Evolutionary conservation across 208 protist genomes (phyloP), one percentile per base, ranked within the genome.

Genomic region (Endotrypanum monterogeii): DNA sequence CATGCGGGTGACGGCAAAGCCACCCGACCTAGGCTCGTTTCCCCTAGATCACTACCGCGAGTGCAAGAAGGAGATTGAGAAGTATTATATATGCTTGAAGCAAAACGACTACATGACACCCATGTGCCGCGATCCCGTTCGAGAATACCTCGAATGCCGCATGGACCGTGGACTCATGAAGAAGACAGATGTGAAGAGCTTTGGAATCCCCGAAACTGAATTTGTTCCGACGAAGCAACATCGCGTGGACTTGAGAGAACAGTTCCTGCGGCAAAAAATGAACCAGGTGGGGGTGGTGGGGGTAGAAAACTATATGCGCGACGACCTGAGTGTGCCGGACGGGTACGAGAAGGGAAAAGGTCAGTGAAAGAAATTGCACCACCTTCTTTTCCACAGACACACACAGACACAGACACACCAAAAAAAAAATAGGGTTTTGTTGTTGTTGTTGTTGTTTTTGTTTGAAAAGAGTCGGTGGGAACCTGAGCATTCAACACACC

Each of bases 1-100:
- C 69, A 88, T 80, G 69, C 67, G 80, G 54, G 75, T 96, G 71
- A 73, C 76, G 39, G 83, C 77, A 12, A 93, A 93, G 73, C 80
- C 88, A 37, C 94, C 94, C 14, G 90, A 96, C 71, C 79, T 94
- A 61, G 94, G 94, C 67, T 83, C 90, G 55, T 97, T 97, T 76
- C 94, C 94, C 2, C 86, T 97, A 12, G 94, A 97, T 69, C 91
- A 96, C 80, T 94, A 94, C 71, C 88, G 91, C 28, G 94, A 97
- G 78, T 97, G 94, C 79, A 94, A 91, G 72, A 83, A 63, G 25
- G 73, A 91, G 61, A 94, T 97, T 55, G 89, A 90, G 67, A 67
- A 73, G 28, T 96, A 96, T 76, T 96, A 94, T 78, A 73, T 8
- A 2, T 97, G 94, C 70, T 68, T 97, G n/a, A 92, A 94, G 78